These are phyloP conservation scores for Pseudocercospora pini-densiflorae DNA, from an alignment of 2,329 filamentous ascomycete species.

Conservation along the genomic window DNA sequence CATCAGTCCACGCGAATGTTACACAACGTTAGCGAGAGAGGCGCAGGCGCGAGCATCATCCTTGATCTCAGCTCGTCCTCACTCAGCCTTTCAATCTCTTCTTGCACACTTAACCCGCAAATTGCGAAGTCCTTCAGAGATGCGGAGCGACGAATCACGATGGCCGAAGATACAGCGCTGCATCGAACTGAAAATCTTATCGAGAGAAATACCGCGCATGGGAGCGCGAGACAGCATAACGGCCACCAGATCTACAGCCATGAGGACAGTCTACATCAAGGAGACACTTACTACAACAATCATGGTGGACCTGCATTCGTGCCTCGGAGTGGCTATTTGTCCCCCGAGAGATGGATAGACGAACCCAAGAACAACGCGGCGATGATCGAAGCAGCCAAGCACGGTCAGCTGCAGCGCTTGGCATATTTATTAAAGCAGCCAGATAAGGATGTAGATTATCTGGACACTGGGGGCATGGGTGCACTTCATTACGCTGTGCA, in stretches of 20 bases:
- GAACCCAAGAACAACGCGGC: background rate
- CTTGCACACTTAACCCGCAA: too few species aligned
- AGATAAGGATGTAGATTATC: background rate
- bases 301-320: background rate
- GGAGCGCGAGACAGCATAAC: background rate
- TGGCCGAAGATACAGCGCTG: too few species aligned
- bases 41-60: background rate
- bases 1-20: background rate
- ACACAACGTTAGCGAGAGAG: background rate
- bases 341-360: background rate
- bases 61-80: background rate
- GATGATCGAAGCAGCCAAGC: background rate
- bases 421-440: background rate
- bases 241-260: background rate
- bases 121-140: too few species aligned
- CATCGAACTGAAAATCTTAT: too few species aligned
- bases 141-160: too few species aligned
- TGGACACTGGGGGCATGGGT: background rate
- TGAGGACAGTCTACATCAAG: background rate
- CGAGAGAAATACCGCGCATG: too few species aligned
- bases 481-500: background rate
- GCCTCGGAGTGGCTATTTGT: background rate
- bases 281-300: background rate
- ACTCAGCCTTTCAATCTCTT: too few species aligned
- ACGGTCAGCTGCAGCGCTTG: background rate